Base-by-base conservation (phyloP, 495 filamentous ascomycete species). In the Cryomyces minteri region DNA sequence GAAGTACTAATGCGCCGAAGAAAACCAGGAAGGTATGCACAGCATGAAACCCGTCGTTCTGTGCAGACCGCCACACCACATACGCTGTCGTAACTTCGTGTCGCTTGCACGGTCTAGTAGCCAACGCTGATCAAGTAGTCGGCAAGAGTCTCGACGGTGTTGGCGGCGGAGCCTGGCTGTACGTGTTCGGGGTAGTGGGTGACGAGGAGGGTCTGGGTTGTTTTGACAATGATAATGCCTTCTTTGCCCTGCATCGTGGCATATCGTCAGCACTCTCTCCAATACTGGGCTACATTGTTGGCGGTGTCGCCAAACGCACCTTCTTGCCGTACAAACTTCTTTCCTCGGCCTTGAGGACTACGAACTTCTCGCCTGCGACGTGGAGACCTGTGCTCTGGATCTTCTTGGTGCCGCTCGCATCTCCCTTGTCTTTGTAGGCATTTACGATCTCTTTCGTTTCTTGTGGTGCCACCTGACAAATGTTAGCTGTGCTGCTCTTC, bases 281-380 rank as follows among this genome's bases (percentile, higher is more conserved):
- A 25, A 25, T 25, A 25, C 18, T 14, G 18, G 25, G n/a, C 12
- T 28, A 5, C 37, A 40, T 52, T 25, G 18, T 25, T 25, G 2
- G 18, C 18, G 18, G 18, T 41, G 25, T 41, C 8, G 40, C 28
- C 6, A 8, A 39, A 54, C 67, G 32, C 68, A 94, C 88, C 74
- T 87, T 74, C 71, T 84, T 84, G 49, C 72, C 82, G 63, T 93
- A 92, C 49, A 95, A 59, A 67, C 76, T 81, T 62, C 78, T 66
- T 7, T 82, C 84, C 45, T 84, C 79, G 40, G 77, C 72, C 49
- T 74, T 78, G 62, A 83, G 68, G 52, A 72, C 67, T 52, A 94
- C 67, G 62, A 80, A 94, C 58, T 71, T 71, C 63, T 78, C 74
- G 41, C 79, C 80, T 12, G 57, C 76, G 52, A 95, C 56, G 56